A percentile compares a stretch with the other conserved stretches of the same genome.
These are phyloP conservation scores for Chalciporus sphaerocephalus DNA, from an alignment of 768 basidiomycete genomes.

Conservation along the genomic window DNA sequence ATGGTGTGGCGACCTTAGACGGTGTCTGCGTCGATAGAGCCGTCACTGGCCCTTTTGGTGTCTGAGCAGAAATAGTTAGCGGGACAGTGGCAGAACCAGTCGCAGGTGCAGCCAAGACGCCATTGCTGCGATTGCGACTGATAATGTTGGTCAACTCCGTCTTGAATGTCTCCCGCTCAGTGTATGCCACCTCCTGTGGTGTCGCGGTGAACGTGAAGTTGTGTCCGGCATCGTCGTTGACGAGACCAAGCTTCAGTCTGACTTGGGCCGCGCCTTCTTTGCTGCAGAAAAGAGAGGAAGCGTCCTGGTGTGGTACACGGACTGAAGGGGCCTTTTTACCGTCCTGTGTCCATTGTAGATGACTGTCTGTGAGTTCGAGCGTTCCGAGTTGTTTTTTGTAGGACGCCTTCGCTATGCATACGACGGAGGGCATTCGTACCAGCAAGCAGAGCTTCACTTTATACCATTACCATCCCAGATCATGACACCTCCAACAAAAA, in stretches of 20 bases:
- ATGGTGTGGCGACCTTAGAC: conserved; percentile 31
- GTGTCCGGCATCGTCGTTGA: conserved; percentile 68
- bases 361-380: conserved; percentile 67
- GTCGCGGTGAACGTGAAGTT: conserved; percentile 74
- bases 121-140: conserved; percentile 57
- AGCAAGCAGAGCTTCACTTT: neutral
- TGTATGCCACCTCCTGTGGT: conserved; percentile 55
- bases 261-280: conserved; percentile 81
- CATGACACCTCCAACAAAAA: conserved; percentile 31
- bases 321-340: conserved; percentile 62
- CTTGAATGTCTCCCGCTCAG: conserved; percentile 82
- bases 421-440: conserved; percentile 54
- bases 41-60: conserved; percentile 24
- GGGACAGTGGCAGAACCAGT: conserved; percentile 10
- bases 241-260: conserved; percentile 67
- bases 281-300: conserved; percentile 74
- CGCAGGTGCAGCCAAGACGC: conserved; percentile 12
- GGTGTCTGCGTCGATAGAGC: conserved; percentile 13
- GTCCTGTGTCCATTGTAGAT: conserved; percentile 78
- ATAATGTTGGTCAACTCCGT: conserved; percentile 73
- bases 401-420: conserved; percentile 70
- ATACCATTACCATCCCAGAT: neutral
- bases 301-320: conserved; percentile 55
- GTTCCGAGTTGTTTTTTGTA: conserved; percentile 81
- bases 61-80: conserved; percentile 19